These are phyloP conservation scores for Calocybe gangraenosa DNA, from an alignment of 768 basidiomycete species.

Conservation along the genomic window DNA sequence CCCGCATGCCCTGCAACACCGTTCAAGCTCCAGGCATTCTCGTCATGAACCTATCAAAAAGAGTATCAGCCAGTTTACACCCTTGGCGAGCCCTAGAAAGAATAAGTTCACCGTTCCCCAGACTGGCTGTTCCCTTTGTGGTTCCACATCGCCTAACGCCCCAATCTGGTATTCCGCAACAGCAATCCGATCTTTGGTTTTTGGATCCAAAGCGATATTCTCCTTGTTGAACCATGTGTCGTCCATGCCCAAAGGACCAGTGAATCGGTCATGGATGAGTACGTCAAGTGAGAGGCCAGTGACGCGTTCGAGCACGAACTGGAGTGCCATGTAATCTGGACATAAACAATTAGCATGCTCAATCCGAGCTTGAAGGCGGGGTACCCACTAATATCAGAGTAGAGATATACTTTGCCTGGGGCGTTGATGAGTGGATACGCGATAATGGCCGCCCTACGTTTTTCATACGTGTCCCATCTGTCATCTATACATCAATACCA, in stretches of 20 bases:
- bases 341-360: not conserved
- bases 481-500: not conserved
- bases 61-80: not conserved
- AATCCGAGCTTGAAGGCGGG: too few relatives aligned
- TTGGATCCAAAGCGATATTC: slow-evolving; percentile 11
- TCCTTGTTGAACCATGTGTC: slow-evolving; percentile 23
- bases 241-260: slow-evolving; percentile 22
- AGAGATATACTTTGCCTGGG: slow-evolving; percentile 21
- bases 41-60: slow-evolving; percentile 25
- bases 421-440: slow-evolving; percentile 18
- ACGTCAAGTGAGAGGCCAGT: slow-evolving; percentile 19
- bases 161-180: slow-evolving; percentile 23
- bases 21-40: slow-evolving; percentile 24
- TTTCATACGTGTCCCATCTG: slow-evolving; percentile 21
- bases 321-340: slow-evolving; percentile 23
- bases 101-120: slow-evolving; percentile 21
- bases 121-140: slow-evolving; percentile 21
- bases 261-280: slow-evolving; percentile 20
- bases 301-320: slow-evolving; percentile 22
- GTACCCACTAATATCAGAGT: slow-evolving; percentile 24
- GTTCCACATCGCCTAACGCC: slow-evolving; percentile 18
- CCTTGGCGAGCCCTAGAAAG: not conserved
- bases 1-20: slow-evolving; percentile 26
- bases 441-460: slow-evolving; percentile 20
- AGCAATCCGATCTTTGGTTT: slow-evolving; percentile 10